Evolutionary conservation across 805 yeast species (phyloP), one percentile per base, ranked within the genome.

Genomic region (Ogataea glucozyma): DNA sequence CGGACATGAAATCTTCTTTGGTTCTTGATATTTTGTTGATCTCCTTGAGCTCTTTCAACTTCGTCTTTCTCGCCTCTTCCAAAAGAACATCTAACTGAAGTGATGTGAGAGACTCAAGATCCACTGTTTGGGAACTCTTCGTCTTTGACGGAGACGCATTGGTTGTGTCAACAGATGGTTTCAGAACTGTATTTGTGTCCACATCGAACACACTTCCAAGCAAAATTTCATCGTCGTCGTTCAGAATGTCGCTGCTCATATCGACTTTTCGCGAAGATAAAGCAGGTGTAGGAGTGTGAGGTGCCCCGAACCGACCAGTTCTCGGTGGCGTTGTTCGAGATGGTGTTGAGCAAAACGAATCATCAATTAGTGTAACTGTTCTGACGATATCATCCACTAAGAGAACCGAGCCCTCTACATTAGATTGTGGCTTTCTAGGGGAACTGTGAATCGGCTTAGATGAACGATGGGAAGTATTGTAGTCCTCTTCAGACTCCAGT

Each of bases 1-100:
- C 79, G 2, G 64, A 48, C 21, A 78, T 56, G 4, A 81, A 61
- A 26, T 78, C 82, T 6, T 71, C 78, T 52, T 74, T 79, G 17
- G 71, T 61, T 38, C 79, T 59, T 3, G 53, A 59, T 1, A 55
- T 51, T 43, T 65, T 70, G 48, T 76, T 77, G 1, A 61, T 54
- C 32, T 56, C 53, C 23, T 54, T 58, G 22, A 65, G 41, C 14
- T 41, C 33, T 20, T 48, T 43, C 1, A 54, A 47, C 14, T 56
- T 48, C 2, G 43, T 31, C 1, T 26, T 24, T 31, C 40, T 54
- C 2, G 61, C 57, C 17, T 43, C 37, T 4, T 52, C 49, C 10
- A 62, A 36, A 41, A 61, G 38, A 4, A 22, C 11, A 11, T 57
- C 60, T 10, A 62, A 42, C 13, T 56, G 52, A 9, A 31, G 37